Evolutionary conservation across 2,329 filamentous ascomycete species (phyloP).

Genomic region (Knoxdaviesia proteae): DNA sequence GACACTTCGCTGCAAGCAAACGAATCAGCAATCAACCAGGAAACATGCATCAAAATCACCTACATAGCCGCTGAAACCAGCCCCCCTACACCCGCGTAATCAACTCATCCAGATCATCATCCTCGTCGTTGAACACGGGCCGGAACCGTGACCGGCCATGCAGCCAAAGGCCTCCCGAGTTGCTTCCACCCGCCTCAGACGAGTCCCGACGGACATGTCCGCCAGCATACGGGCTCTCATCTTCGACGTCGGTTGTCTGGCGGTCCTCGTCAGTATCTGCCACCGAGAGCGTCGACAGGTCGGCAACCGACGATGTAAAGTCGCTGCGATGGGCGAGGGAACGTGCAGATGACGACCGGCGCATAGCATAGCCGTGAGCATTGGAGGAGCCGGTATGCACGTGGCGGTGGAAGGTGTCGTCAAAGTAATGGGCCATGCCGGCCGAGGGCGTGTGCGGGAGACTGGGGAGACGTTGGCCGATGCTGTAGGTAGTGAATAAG

Average conservation of each 20-base stretch:
- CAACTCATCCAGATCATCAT: too few species aligned
- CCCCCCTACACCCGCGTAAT: too few species aligned
- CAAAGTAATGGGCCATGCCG: slow-evolving; percentile 84
- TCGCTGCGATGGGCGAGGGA: slow-evolving; percentile 74
- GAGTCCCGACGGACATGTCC: too few species aligned
- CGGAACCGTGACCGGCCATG: too few species aligned
- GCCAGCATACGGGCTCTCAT: slow-evolving; percentile 7
- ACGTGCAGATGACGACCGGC: slow-evolving; percentile 61
- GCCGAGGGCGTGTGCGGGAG: slow-evolving; percentile 74
- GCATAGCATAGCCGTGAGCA: slow-evolving; percentile 18
- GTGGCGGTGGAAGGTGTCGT: slow-evolving; percentile 52
- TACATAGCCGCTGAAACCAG: too few species aligned
- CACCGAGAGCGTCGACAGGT: slow-evolving; percentile 11
- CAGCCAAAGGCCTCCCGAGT: too few species aligned
- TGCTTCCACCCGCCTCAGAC: too few species aligned
- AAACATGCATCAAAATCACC: too few species aligned
- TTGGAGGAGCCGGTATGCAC: slow-evolving; percentile 9
- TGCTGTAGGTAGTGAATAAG: not conserved
- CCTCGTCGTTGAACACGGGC: too few species aligned
- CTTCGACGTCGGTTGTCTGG: slow-evolving; percentile 11
- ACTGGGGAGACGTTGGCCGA: slow-evolving; percentile 32
- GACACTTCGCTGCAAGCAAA: too few species aligned
- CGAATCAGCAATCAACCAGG: too few species aligned
- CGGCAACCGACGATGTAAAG: slow-evolving; percentile 35
- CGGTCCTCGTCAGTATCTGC: not conserved